phyloP scores from a whole-genome alignment of 371 early-diverging fungal genomes.

The Mucor irregularis region DNA sequence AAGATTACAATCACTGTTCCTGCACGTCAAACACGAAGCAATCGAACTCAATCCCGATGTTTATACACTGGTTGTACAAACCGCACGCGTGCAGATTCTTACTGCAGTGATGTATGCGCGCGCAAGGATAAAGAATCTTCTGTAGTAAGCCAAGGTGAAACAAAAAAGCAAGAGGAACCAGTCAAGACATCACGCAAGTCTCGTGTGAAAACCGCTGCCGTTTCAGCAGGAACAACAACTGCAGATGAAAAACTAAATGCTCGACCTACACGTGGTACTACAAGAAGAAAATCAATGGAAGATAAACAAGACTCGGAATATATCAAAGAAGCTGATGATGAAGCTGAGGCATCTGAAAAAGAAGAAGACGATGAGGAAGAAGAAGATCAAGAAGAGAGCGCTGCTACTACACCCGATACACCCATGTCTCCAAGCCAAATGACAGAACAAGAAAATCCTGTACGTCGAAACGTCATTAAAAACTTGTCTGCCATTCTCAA shows the following conservation, averaged over 20 bases:
- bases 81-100: constrained; percentile 40
- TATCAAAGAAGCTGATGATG: not conserved
- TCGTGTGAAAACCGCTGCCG: constrained; percentile 1
- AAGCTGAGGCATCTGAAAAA: not conserved
- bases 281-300: not conserved
- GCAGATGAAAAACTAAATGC: no score
- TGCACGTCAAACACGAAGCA: constrained; percentile 19
- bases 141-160: not conserved
- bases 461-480: constrained; percentile 59
- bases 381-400: not conserved
- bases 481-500: constrained; percentile 43
- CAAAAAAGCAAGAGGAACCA: not conserved
- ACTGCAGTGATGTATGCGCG: constrained; percentile 50
- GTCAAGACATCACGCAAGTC: not conserved
- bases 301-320: not conserved
- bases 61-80: constrained; percentile 36
- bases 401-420: constrained; percentile 12
- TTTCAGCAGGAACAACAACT: not conserved
- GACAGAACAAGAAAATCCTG: constrained; percentile 52
- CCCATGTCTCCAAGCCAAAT: constrained; percentile 25
- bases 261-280: not conserved
- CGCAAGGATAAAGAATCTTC: constrained; percentile 4
- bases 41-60: constrained; percentile 25
- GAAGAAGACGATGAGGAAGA: not conserved
- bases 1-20: not conserved